phyloP scores from a whole-genome alignment of 192 early-diverging fungal genomes.

The Obelidium mucronatum region DNA sequence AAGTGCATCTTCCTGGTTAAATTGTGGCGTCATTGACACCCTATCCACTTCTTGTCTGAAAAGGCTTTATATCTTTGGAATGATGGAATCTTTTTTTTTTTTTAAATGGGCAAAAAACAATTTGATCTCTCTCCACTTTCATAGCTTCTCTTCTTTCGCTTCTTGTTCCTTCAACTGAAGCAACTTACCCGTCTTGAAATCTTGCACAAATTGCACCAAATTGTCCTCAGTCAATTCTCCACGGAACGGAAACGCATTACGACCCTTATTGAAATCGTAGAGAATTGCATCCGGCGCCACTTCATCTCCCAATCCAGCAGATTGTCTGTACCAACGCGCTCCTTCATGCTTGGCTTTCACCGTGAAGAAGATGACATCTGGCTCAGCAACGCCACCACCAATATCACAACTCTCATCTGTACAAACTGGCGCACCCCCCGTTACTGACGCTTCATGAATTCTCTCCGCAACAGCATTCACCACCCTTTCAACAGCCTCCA shows the following conservation, averaged over 20 bases:
- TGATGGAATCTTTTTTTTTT: too few relatives aligned
- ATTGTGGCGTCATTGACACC: too few relatives aligned
- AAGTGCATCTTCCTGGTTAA: too few relatives aligned
- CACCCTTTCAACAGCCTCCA: background rate
- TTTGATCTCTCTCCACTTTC: too few relatives aligned
- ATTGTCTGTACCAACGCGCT: background rate
- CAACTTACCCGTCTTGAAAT: constrained; percentile 26
- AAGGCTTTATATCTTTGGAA: too few relatives aligned
- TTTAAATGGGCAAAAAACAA: too few relatives aligned
- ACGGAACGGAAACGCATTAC: background rate
- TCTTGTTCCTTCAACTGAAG: background rate
- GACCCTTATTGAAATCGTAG: background rate
- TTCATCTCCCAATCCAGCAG: background rate
- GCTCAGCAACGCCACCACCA: background rate
- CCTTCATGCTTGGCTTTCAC: background rate
- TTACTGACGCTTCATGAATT: too few relatives aligned
- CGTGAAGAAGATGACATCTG: background rate
- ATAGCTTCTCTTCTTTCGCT: background rate
- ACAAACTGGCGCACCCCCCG: background rate
- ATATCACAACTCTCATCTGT: background rate
- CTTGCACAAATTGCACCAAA: constrained; percentile 5
- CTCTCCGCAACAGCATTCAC: background rate
- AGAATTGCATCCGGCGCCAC: background rate
- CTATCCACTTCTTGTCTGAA: too few relatives aligned
- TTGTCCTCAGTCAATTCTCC: background rate